A percentile compares a stretch with the other conserved stretches of the same genome.
phyloP scores from a whole-genome alignment of 2,329 filamentous ascomycete genomes.

The Basipetospora chlamydospora region DNA sequence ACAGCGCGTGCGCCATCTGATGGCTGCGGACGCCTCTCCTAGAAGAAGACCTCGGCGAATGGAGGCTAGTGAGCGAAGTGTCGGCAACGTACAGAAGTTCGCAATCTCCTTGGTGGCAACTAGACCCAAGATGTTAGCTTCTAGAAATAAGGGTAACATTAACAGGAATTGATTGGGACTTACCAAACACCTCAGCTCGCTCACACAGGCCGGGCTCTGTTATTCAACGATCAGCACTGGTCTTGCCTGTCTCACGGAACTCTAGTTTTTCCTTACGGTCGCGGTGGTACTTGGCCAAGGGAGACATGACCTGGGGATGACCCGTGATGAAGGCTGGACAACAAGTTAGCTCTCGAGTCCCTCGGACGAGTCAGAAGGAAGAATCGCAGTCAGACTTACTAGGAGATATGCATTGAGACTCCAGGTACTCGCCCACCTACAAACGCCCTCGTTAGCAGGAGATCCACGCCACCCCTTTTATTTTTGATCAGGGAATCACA shows the following conservation, averaged over 20 bases:
- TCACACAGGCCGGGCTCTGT: constrained; percentile 69
- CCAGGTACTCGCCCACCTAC: constrained; percentile 70
- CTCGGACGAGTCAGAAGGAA: too few species aligned
- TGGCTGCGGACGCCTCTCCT: too few species aligned
- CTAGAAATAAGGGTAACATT: too few species aligned
- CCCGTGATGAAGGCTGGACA: constrained; percentile 56
- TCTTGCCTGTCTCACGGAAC: too few species aligned
- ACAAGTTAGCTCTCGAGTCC: not conserved
- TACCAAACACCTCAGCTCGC: constrained; percentile 77
- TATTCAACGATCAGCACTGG: constrained; percentile 12
- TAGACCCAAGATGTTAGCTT: too few species aligned
- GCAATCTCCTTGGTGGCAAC: constrained; percentile 67
- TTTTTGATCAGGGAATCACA: too few species aligned
- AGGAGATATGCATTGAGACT: constrained; percentile 85
- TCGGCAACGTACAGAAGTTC: constrained; percentile 33
- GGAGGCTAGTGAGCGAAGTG: constrained; percentile 28
- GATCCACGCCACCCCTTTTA: too few species aligned
- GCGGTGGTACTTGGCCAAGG: constrained; percentile 90
- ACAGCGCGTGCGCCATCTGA: too few species aligned
- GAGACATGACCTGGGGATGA: constrained; percentile 47
- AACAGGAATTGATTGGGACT: too few species aligned
- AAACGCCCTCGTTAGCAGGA: not conserved
- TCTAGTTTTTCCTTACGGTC: constrained; percentile 9
- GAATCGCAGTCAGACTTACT: constrained; percentile 20
- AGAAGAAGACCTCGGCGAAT: too few species aligned